Evolutionary conservation across 2,329 filamentous ascomycete genomes (phyloP), one percentile per base, ranked within the genome.

Genomic region (Epichloe hybrida): DNA sequence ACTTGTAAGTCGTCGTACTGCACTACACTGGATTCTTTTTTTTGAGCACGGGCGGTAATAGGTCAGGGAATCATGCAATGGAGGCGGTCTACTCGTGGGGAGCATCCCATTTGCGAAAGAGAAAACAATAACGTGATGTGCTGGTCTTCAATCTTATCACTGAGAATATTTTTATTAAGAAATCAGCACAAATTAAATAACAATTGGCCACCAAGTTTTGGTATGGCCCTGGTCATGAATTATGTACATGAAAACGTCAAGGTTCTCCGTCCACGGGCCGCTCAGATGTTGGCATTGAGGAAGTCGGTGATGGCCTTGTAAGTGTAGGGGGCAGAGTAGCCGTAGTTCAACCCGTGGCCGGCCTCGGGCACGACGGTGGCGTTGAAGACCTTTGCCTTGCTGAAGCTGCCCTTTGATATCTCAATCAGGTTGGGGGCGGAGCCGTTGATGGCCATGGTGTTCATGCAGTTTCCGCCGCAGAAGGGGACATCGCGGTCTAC

Each of bases 391-490:
- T 59, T 69, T 0, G 74, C 68, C 13, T 72, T 65, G 2, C 67
- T 65, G 56, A 79, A 77, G 34, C 64, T 64, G 42, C 54, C 48
- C 48, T 57, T 60, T 0, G 72, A 72, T 21, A 61, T 60, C 11
- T 68, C 72, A 1, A 75, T 72, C 41, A 79, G 55, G 31, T 66
- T 57, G 5, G 58, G 69, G 31, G 67, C 71, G 1, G 63, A 56
- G 49, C 64, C 56, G 6, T 64, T 57, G 1, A 69, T 61, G 40
- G 62, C 56, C 13, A 64, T 67, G 0, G 72, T 76, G 20, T 63
- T 66, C 3, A 67, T 59, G 64, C 80, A 84, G 62, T 83, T 74
- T 27, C 79, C 77, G 3, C 80, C 81, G 53, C 81, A 84, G 62
- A 79, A 84, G 5, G 76, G 73, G 11, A 75, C 52, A 46, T 81